These are phyloP conservation scores for Batkoa obscura DNA, from an alignment of 371 early-diverging fungal species.

Conservation along the genomic window DNA sequence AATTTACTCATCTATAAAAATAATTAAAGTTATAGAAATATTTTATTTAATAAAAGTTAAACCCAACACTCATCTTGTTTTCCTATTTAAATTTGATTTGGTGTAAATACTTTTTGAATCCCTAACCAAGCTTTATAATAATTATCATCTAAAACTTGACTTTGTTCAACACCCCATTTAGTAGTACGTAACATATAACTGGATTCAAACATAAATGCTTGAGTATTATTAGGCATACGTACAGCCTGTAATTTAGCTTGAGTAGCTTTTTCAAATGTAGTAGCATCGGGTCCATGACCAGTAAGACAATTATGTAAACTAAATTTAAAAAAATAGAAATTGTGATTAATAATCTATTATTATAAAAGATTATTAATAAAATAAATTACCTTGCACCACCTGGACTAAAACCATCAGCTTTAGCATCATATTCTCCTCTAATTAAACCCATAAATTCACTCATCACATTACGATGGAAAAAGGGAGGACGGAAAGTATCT, in stretches of 20 bases:
- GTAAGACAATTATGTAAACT: conserved; percentile 73
- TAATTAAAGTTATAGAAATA: too few relatives aligned
- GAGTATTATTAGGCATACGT: conserved; percentile 58
- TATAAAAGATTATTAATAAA: too few relatives aligned
- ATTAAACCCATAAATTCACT: conserved; percentile 95
- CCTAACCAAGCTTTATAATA: conserved; percentile 61
- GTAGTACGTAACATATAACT: conserved; percentile 59
- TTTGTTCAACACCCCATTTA: conserved; percentile 60
- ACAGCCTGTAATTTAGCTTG: conserved; percentile 52
- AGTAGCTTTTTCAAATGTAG: conserved; percentile 57
- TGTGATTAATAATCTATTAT: too few relatives aligned
- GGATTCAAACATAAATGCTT: conserved; percentile 94
- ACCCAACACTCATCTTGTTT: too few relatives aligned
- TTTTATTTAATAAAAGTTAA: too few relatives aligned
- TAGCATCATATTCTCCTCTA: conserved; percentile 82
- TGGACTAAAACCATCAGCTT: conserved; percentile 72
- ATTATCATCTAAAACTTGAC: conserved; percentile 50
- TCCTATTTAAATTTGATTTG: too few relatives aligned
- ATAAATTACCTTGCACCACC: conserved; percentile 88
- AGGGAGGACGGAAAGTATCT: conserved; percentile 86
- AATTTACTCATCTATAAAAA: too few relatives aligned
- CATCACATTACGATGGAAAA: conserved; percentile 89
- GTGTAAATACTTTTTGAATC: conserved; percentile 29
- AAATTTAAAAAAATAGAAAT: too few relatives aligned
- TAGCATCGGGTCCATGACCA: conserved; percentile 85